Base-by-base conservation (phyloP, 805 yeast species). In the Metschnikowia proteae region DNA sequence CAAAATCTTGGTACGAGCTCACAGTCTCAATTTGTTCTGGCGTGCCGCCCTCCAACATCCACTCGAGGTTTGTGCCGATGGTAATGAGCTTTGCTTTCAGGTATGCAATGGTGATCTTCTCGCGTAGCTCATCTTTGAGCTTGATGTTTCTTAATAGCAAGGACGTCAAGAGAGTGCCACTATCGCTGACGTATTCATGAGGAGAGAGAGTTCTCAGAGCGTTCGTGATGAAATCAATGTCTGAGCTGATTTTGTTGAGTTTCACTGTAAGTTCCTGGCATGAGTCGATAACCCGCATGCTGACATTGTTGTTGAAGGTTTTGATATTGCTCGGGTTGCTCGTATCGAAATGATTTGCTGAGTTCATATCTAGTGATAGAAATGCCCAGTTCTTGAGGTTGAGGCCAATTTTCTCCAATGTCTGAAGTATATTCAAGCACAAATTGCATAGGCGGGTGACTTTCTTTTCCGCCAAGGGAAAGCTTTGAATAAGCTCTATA, bases 61-160 rank as follows among this genome's bases (percentile, higher is more conserved):
- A 61, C 48, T 79, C 83, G 44, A 85, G 61, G 51, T 83, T 87
- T 33, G 75, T 72, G n/a, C 86, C 86, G 13, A 85, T 84, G 10
- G 78, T 70, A 30, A 84, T 77, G 45, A 85, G 68, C 55, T 80
- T 82, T 25, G 89, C 83, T 59, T 81, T 81, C 58, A 84, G 82
- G 61, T 84, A 83, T 9, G 81, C 72, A 8, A 81, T 75, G 1
- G 83, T 76, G 11, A 84, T 66, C 46, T 75, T 72, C 45, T 81
- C 82, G 5, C 75, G 71, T 29, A 83, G 61, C 17, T 72, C 68
- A 51, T 77, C 79, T 52, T 79, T 77, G 42, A 83, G 59, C 56
- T 74, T 75, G 45, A 82, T 71, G 33, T 70, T 70, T 37, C 79
- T 63, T 53, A 77, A 62, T 17, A 68, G 59, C 38, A 76, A 66